Base-by-base conservation (phyloP, 1,284 basidiomycete genomes). In the Hemileccinum hortonii region DNA sequence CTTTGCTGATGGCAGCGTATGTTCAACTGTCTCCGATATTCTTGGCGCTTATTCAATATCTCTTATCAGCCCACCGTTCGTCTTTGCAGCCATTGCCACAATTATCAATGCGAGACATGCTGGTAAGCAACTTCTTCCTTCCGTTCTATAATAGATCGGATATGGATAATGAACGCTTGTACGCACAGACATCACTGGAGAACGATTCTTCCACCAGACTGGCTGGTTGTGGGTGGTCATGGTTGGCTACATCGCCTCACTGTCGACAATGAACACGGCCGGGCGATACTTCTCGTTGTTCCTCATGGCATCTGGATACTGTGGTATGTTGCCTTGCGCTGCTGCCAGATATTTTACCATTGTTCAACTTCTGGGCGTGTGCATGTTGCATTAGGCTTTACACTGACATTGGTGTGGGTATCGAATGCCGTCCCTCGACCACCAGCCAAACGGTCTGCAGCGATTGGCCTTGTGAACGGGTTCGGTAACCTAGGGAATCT, bases 61-160 rank as follows among this genome's bases (percentile, higher is more conserved):
- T 30, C 43, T 37, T n/a, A 48, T 21, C 53, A 86, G 84, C 10
- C 85, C 84, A 8, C 86, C 86, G 6, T 89, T 83, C 82, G 70
- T 86, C 35, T 62, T 84, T 30, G 74, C 83, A 1, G 74, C 83
- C 0, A 70, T 82, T 19, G 62, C 78, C 7, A 82, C 80, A 54
- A 75, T 81, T 54, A 30, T 81, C 42, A 87, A 81, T 62, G 83
- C 87, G 3, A 83, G 84, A 74, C 81, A 89, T 68, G 82, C 85
- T 32, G 86, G 86, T 81, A 54, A 59, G 73, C 61, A 26, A 5
- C n/a, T 24, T 6, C 9, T 41, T 6, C n/a, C 10, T 6, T 3
- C 18, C n/a, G 2, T 5, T 6, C 36, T 37, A 19, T 12, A 37
- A 37, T 11, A 19, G 10, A 11, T n/a, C 10, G 18, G 8, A 3